phyloP scores from a whole-genome alignment of 108 stramenopile genomes.

The Cyclotella baltica region DNA sequence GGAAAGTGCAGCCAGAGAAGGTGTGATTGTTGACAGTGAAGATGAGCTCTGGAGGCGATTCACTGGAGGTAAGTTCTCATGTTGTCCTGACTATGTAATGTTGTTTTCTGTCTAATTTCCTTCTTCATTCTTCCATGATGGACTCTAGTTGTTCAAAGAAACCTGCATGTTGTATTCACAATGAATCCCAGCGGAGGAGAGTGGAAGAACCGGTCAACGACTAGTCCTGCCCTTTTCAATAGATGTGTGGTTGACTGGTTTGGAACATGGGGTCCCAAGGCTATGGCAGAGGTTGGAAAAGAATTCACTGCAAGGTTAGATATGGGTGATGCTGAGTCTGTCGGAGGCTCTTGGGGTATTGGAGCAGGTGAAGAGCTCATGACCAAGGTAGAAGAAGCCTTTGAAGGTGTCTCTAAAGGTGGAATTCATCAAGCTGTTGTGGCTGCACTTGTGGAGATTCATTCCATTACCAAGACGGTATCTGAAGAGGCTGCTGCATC shows the following conservation, averaged over 20 bases:
- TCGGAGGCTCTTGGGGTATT: slow-evolving; percentile 85
- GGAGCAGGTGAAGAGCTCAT: slow-evolving; percentile 81
- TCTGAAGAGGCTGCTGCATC: slow-evolving; percentile 63
- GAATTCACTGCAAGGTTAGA: slow-evolving; percentile 82
- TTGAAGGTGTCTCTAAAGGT: slow-evolving; percentile 63
- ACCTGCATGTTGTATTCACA: slow-evolving; percentile 99
- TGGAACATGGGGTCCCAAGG: slow-evolving; percentile 95
- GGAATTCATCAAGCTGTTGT: slow-evolving; percentile 93
- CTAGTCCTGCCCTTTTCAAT: slow-evolving; percentile 99
- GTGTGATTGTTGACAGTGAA: slow-evolving; percentile 91
- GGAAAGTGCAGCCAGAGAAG: slow-evolving; percentile 86
- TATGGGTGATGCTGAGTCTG: slow-evolving; percentile 85
- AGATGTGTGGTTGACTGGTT: slow-evolving; percentile 99
- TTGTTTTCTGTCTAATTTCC: neutral
- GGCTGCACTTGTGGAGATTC: slow-evolving; percentile 92
- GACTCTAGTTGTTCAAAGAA: slow-evolving; percentile 84
- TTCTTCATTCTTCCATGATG: neutral
- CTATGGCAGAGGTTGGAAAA: slow-evolving; percentile 91
- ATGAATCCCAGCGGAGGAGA: slow-evolving; percentile 97
- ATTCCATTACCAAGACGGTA: slow-evolving; percentile 75
- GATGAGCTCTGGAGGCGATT: slow-evolving; percentile 95
- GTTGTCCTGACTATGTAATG: neutral
- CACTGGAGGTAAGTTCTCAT: slow-evolving; percentile 48
- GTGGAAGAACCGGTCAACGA: slow-evolving; percentile 94
- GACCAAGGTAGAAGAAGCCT: slow-evolving; percentile 69